Evolutionary conservation across 140 eudicot genomes (phyloP).

Genomic region (Flaveria floridana): DNA sequence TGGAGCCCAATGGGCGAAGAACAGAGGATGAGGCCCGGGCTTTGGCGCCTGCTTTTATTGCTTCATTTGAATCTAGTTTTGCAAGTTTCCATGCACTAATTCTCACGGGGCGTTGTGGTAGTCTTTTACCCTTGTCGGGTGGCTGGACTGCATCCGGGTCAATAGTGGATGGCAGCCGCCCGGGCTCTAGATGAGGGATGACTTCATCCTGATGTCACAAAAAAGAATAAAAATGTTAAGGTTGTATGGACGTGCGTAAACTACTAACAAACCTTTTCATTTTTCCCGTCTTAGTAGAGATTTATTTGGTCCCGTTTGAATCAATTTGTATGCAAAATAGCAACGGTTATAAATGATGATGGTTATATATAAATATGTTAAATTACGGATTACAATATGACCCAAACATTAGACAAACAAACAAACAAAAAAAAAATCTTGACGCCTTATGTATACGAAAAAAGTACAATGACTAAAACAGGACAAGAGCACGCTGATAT

Average conservation of each 20-base stretch:
- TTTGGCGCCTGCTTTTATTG: slow-evolving; percentile 51
- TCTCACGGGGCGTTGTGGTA: slow-evolving; percentile 54
- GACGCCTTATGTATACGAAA: not conserved
- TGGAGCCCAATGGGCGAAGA: slow-evolving; percentile 55
- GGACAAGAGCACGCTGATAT: not conserved
- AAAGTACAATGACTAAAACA: no score
- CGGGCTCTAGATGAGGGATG: slow-evolving; percentile 85
- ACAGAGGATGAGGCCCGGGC: slow-evolving; percentile 63
- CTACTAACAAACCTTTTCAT: not conserved
- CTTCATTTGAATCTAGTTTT: slow-evolving; percentile 52
- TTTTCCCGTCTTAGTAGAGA: not conserved
- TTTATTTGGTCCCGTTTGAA: not conserved
- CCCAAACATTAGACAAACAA: not conserved
- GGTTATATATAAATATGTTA: not conserved
- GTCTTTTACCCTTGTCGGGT: slow-evolving; percentile 43
- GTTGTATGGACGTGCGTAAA: not conserved
- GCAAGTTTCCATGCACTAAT: slow-evolving; percentile 78
- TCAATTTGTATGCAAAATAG: not conserved
- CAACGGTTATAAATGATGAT: not conserved
- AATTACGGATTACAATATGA: not conserved
- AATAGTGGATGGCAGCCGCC: slow-evolving; percentile 72
- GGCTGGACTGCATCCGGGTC: slow-evolving; percentile 65
- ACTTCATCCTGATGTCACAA: slow-evolving; percentile 71
- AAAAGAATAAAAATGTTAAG: not conserved
- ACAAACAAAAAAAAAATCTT: no score